phyloP scores from a whole-genome alignment of 73 alveolate genomes.

The Paramecium octaurelia region DNA sequence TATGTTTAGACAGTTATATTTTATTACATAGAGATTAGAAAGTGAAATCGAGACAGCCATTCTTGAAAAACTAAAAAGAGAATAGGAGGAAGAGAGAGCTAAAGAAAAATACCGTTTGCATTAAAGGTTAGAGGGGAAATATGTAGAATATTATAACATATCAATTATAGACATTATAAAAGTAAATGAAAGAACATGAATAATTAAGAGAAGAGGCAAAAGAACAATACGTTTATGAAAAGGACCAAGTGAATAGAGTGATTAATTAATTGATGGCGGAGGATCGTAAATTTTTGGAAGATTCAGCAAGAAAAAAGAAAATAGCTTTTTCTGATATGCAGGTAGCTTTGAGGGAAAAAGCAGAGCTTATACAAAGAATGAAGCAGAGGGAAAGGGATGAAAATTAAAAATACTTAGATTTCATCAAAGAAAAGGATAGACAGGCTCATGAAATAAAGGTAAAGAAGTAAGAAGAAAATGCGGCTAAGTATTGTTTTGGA shows the following conservation, averaged over 20 bases:
- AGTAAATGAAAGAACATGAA: slow-evolving; percentile 54
- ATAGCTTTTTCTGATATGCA: slow-evolving; percentile 53
- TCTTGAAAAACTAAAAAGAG: slow-evolving; percentile 43
- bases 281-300: slow-evolving; percentile 34
- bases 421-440: slow-evolving; percentile 53
- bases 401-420: slow-evolving; percentile 45
- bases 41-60: slow-evolving; percentile 51
- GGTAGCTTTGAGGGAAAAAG: slow-evolving; percentile 54
- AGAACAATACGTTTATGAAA: slow-evolving; percentile 49
- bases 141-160: not conserved
- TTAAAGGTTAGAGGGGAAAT: slow-evolving; percentile 59
- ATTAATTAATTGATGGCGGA: slow-evolving; percentile 38
- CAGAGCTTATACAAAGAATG: not conserved
- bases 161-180: slow-evolving; percentile 19
- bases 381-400: slow-evolving; percentile 48
- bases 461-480: slow-evolving; percentile 54
- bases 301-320: slow-evolving; percentile 55
- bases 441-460: slow-evolving; percentile 43
- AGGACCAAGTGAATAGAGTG: slow-evolving; percentile 57
- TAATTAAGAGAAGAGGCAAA: slow-evolving; percentile 54
- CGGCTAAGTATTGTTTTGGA: slow-evolving; percentile 22
- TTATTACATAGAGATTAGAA: slow-evolving; percentile 49
- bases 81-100: slow-evolving; percentile 40
- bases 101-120: slow-evolving; percentile 44
- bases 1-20: slow-evolving; percentile 7